A percentile compares a stretch with the other conserved stretches of the same genome.
Evolutionary conservation across 768 basidiomycete genomes (phyloP).

Genomic region (Vishniacozyma victoriae): DNA sequence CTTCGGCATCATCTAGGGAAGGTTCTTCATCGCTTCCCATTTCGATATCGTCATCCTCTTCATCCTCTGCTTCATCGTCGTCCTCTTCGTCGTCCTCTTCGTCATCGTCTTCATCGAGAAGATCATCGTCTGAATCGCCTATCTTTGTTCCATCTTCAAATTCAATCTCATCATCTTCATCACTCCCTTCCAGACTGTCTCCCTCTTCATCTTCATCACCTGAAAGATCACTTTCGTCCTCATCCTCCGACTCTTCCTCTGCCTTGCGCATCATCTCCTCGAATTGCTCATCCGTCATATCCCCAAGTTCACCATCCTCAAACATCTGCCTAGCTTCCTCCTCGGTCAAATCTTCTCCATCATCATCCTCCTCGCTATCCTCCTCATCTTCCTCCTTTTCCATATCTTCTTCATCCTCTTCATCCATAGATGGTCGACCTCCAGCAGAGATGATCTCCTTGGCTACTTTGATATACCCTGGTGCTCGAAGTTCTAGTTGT

Average conservation of each 20-base stretch:
- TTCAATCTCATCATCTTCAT: slow-evolving; percentile 28
- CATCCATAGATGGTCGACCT: slow-evolving; percentile 21
- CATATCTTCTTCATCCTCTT: slow-evolving; percentile 47
- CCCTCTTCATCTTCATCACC: slow-evolving; percentile 17
- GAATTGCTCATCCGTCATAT: slow-evolving; percentile 14
- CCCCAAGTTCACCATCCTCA: slow-evolving; percentile 8
- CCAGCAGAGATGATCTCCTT: slow-evolving; percentile 59
- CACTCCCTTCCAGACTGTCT: slow-evolving; percentile 51
- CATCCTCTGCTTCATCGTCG: slow-evolving; percentile 33
- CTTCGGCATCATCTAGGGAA: slow-evolving; percentile 25
- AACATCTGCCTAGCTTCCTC: slow-evolving; percentile 6
- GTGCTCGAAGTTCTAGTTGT: slow-evolving; percentile 77
- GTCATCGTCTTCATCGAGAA: slow-evolving; percentile 11
- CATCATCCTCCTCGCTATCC: slow-evolving; percentile 18
- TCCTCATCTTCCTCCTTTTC: slow-evolving; percentile 33
- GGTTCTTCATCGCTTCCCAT: slow-evolving; percentile 16
- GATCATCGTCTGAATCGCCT: slow-evolving; percentile 32
- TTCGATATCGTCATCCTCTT: slow-evolving; percentile 11
- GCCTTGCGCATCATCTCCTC: slow-evolving; percentile 9
- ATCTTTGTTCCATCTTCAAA: slow-evolving; percentile 36
- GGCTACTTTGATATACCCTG: slow-evolving; percentile 64
- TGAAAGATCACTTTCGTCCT: slow-evolving; percentile 11
- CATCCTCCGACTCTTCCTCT: slow-evolving; percentile 17
- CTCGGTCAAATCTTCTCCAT: slow-evolving; percentile 13
- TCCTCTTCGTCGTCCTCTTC: slow-evolving; percentile 23